Evolutionary conservation across 805 yeast species (phyloP), one percentile per base, ranked within the genome.

Genomic region (Starmerella roubikii): DNA sequence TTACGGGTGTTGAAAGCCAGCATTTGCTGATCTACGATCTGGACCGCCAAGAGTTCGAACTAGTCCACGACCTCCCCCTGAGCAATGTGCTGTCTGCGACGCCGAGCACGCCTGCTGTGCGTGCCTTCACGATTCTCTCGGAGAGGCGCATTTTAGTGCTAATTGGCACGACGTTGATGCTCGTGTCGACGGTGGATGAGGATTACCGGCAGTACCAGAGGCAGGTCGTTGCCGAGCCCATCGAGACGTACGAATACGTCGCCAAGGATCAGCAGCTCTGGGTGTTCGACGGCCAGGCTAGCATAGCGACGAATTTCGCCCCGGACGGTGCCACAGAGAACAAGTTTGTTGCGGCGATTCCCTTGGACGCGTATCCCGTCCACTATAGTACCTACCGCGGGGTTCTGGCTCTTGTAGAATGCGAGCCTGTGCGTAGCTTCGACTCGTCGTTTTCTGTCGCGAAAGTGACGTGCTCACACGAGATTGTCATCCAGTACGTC

Each of bases 341-440:
- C 19, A 31, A 32, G 15, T 38, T 23, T 19, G 36, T 42, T 18
- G 47, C 52, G 26, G 32, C 42, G 8, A 50, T 58, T 3, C 61
- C 41, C 40, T 51, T 65, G n/a, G 68, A 66, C 23, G 59, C 68
- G n/a, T 71, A 71, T 49, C 77, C 77, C 0, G 53, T 71, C 18
- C 64, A 71, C 4, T 56, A 67, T 25, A 56, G 69, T 26, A 45
- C 59, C n/a, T 62, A 59, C 26, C 68, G 70, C 40, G 74, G 73
- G 25, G 55, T 69, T 35, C 54, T 71, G 7, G 58, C 68, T 37
- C 72, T 75, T 4, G 52, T 69, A n/a, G 75, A 71, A 38, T 54
- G 68, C 9, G 72, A 68, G 39, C 48, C 60, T 10, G 50, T 60
- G 12, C 48, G 50, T 12, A 50, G 65, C 30, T 47, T 53, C 11